phyloP scores from a whole-genome alignment of 73 alveolate species.

The Tetrahymena elliotti region DNA sequence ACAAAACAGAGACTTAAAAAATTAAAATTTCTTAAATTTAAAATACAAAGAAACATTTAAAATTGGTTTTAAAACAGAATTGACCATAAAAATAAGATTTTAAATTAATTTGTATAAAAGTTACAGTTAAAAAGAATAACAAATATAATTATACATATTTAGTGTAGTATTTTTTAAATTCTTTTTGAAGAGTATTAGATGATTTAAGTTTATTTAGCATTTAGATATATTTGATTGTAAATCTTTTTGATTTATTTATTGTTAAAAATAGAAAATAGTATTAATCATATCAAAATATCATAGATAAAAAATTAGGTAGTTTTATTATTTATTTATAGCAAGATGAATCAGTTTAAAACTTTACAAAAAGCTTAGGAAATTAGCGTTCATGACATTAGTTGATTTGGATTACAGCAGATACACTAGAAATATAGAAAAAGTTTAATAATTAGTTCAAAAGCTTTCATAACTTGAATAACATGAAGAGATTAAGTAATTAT shows the following conservation, averaged over 20 bases:
- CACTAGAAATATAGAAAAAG: background rate
- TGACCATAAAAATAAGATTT: too few species aligned
- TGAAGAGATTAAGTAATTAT: background rate
- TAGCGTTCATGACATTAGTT: background rate
- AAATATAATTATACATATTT: too few species aligned
- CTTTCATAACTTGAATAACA: background rate
- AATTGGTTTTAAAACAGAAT: too few species aligned
- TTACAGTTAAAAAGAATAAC: too few species aligned
- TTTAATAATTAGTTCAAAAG: background rate
- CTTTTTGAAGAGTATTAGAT: background rate
- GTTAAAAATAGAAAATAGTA: background rate
- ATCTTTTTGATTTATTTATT: background rate
- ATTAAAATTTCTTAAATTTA: too few species aligned
- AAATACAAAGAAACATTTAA: too few species aligned
- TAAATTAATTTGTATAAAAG: too few species aligned
- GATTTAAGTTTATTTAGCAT: background rate
- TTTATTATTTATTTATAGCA: too few species aligned
- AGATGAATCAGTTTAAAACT: too few species aligned
- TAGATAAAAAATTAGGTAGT: too few species aligned
- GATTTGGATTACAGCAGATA: background rate
- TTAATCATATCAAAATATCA: background rate
- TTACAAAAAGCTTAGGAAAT: background rate
- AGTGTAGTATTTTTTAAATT: background rate
- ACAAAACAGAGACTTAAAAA: too few species aligned
- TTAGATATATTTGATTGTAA: background rate